These are phyloP conservation scores for Metschnikowia cerradonensis DNA, from an alignment of 805 yeast species.

Conservation along the genomic window DNA sequence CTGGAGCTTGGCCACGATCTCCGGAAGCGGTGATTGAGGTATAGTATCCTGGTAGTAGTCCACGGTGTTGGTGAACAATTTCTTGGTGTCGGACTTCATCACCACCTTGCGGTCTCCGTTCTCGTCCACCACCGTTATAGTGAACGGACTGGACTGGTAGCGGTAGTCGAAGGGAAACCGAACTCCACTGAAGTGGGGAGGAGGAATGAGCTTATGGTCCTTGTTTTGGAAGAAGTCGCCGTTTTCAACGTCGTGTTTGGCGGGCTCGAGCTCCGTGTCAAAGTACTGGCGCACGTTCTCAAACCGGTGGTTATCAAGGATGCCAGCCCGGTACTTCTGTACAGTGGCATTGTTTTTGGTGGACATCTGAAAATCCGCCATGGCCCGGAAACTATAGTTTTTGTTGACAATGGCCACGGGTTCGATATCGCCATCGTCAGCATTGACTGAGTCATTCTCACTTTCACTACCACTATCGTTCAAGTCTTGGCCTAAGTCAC, in stretches of 20 bases:
- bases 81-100: slow-evolving; percentile 41
- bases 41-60: slow-evolving; percentile 41
- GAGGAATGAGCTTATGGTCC: slow-evolving; percentile 71
- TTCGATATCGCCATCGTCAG: slow-evolving; percentile 23
- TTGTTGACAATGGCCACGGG: slow-evolving; percentile 68
- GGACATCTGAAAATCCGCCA: slow-evolving; percentile 81
- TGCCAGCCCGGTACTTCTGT: slow-evolving; percentile 26
- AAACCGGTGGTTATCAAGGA: slow-evolving; percentile 23
- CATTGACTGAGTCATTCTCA: not conserved
- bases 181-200: slow-evolving; percentile 75
- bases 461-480: not conserved
- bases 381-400: slow-evolving; percentile 73
- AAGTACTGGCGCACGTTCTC: slow-evolving; percentile 25
- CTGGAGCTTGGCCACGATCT: slow-evolving; percentile 35
- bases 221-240: slow-evolving; percentile 24
- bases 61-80: slow-evolving; percentile 51
- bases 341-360: slow-evolving; percentile 47
- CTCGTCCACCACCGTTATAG: slow-evolving; percentile 45
- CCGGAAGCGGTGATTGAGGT: slow-evolving; percentile 50
- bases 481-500: no score
- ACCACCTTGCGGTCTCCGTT: slow-evolving; percentile 57
- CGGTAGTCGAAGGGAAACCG: slow-evolving; percentile 74
- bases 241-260: slow-evolving; percentile 27
- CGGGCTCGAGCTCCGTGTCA: slow-evolving; percentile 19
- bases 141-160: slow-evolving; percentile 67